A percentile compares a stretch with the other conserved stretches of the same genome.
These are phyloP conservation scores for Blastobotrys illinoisensis DNA, from an alignment of 1,139 yeast species.

Conservation along the genomic window DNA sequence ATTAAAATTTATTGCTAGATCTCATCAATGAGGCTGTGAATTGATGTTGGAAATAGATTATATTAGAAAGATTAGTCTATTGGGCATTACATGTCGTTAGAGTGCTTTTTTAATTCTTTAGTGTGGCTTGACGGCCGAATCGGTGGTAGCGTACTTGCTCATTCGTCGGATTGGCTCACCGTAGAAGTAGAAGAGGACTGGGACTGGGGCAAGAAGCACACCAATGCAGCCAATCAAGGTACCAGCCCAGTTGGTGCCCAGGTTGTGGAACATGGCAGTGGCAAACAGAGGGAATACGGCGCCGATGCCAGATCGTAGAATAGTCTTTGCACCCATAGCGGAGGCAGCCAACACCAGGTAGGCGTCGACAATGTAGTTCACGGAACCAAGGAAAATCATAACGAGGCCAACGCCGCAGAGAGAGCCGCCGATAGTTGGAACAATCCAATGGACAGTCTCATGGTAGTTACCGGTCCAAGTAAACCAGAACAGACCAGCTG, in stretches of 20 bases:
- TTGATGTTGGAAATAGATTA: background rate
- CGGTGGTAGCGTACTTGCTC: conserved; percentile 54
- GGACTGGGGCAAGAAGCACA: conserved; percentile 56
- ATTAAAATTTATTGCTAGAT: no score
- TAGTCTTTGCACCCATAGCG: conserved; percentile 82
- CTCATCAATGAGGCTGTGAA: no score
- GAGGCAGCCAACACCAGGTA: conserved; percentile 69
- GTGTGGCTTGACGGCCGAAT: background rate
- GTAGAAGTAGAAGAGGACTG: conserved; percentile 56
- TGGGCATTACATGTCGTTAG: background rate
- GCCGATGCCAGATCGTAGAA: conserved; percentile 39
- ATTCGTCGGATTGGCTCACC: conserved; percentile 58
- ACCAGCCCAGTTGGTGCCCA: conserved; percentile 79
- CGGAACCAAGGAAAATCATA: conserved; percentile 48
- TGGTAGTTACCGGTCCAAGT: conserved; percentile 81
- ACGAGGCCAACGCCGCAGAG: conserved; percentile 51
- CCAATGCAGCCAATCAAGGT: conserved; percentile 65
- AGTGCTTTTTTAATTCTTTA: background rate
- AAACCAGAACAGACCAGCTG: conserved; percentile 76
- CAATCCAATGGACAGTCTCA: conserved; percentile 68
- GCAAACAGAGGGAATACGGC: conserved; percentile 38
- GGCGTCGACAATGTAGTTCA: conserved; percentile 71
- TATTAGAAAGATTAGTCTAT: background rate
- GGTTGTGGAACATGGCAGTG: conserved; percentile 52
- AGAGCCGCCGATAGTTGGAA: conserved; percentile 81